Evolutionary conservation across 805 yeast genomes (phyloP).

Genomic region (Monosporozyma yasuniensis): DNA sequence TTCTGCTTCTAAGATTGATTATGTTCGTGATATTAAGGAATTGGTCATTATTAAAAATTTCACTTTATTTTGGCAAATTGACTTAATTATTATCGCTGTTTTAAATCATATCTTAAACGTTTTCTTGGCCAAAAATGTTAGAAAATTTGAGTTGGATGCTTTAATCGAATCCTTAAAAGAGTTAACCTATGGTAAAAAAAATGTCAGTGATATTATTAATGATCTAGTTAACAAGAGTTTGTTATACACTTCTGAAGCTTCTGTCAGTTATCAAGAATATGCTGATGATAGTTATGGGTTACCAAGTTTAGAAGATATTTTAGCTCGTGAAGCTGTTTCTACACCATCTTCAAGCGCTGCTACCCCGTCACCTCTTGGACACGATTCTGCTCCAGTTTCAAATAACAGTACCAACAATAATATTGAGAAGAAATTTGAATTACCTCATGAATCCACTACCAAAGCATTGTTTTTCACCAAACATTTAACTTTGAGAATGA

Average conservation of each 20-base stretch:
- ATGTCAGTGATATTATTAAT: conserved; percentile 22
- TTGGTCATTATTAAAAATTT: conserved; percentile 40
- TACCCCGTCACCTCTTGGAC: conserved; percentile 4
- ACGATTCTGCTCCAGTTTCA: background rate
- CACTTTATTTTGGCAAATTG: conserved; percentile 39
- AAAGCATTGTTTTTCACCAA: conserved; percentile 34
- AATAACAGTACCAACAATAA: background rate
- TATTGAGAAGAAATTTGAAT: conserved; percentile 27
- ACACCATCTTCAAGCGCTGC: conserved; percentile 6
- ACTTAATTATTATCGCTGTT: conserved; percentile 32
- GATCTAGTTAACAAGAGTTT: conserved; percentile 24
- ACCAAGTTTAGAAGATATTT: conserved; percentile 25
- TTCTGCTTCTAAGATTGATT: conserved; percentile 30
- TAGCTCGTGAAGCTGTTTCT: conserved; percentile 8
- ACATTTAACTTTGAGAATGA: conserved; percentile 37
- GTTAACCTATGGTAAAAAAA: conserved; percentile 28
- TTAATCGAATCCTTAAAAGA: conserved; percentile 29
- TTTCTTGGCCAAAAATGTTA: conserved; percentile 34
- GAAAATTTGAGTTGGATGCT: conserved; percentile 33
- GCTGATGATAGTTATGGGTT: conserved; percentile 27
- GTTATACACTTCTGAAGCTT: conserved; percentile 25
- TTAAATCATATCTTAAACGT: conserved; percentile 28
- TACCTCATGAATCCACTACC: conserved; percentile 35
- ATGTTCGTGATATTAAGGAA: conserved; percentile 35
- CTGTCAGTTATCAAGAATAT: conserved; percentile 20